phyloP scores from a whole-genome alignment of 441 rosid species.

The Eruca vesicaria region DNA sequence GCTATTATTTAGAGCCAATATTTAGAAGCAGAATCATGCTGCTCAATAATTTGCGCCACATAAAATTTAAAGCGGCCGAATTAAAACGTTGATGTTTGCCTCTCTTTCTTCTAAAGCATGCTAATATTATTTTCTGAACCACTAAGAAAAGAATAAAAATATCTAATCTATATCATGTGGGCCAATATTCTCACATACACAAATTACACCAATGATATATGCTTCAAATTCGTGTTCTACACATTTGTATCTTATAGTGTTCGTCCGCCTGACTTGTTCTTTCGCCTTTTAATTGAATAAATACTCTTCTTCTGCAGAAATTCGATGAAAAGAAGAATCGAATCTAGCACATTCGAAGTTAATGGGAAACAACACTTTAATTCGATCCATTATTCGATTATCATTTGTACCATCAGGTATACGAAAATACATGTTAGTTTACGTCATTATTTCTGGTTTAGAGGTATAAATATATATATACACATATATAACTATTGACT shows the following conservation, averaged over 20 bases:
- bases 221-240: conserved; percentile 28
- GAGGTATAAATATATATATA: not conserved
- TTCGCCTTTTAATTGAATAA: conserved; percentile 29
- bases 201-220: conserved; percentile 23
- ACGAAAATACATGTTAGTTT: not conserved
- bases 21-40: conserved; percentile 3
- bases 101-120: not conserved
- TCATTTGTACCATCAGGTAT: conserved; percentile 1
- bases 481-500: not conserved
- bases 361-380: conserved; percentile 27
- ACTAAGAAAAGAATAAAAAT: not conserved
- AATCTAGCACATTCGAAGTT: conserved; percentile 27
- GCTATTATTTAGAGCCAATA: not conserved
- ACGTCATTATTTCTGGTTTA: not conserved
- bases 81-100: conserved; percentile 13
- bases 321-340: conserved; percentile 10
- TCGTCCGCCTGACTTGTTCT: conserved; percentile 31
- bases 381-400: conserved; percentile 25
- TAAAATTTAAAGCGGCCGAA: conserved; percentile 17
- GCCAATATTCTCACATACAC: conserved; percentile 17
- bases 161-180: conserved; percentile 1
- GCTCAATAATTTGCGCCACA: conserved; percentile 15
- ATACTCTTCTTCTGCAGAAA: conserved; percentile 15
- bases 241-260: conserved; percentile 23
- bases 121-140: conserved; percentile 5